phyloP scores from a whole-genome alignment of 768 basidiomycete species.

The Pisolithus sp. region DNA sequence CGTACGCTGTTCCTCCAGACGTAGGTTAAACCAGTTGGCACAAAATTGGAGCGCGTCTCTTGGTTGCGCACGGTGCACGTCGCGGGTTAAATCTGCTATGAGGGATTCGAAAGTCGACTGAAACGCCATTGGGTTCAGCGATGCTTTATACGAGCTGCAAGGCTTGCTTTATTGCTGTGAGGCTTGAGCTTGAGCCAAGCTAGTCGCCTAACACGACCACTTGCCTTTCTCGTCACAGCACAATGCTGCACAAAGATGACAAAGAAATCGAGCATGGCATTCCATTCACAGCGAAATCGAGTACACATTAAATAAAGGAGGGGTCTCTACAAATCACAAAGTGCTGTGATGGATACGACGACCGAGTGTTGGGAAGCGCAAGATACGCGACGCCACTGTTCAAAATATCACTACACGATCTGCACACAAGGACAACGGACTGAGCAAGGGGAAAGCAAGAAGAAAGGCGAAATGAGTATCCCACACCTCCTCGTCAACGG shows the following conservation, averaged over 20 bases:
- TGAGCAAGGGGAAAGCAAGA: neutral
- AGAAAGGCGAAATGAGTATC: neutral
- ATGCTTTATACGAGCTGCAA: neutral
- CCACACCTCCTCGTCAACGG: conserved; percentile 12
- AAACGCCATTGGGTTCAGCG: conserved; percentile 1
- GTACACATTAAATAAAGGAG: neutral
- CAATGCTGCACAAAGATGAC: neutral
- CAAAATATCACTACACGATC: neutral
- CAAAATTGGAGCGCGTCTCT: conserved; percentile 89
- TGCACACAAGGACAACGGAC: neutral
- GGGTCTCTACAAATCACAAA: neutral
- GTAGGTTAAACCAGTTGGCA: conserved; percentile 89
- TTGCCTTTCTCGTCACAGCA: no score
- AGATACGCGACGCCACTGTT: neutral
- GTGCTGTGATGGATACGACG: neutral
- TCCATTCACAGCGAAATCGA: neutral
- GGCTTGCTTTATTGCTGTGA: neutral
- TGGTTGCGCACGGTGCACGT: conserved; percentile 79
- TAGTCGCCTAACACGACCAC: no score
- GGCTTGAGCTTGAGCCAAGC: no score
- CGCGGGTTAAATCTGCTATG: conserved; percentile 79
- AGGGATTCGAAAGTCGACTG: conserved; percentile 76
- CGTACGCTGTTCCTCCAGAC: conserved; percentile 78
- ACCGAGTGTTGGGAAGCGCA: neutral
- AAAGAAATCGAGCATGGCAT: neutral